Base-by-base conservation (phyloP, 495 filamentous ascomycete species). In the Penicillium pulvis region DNA sequence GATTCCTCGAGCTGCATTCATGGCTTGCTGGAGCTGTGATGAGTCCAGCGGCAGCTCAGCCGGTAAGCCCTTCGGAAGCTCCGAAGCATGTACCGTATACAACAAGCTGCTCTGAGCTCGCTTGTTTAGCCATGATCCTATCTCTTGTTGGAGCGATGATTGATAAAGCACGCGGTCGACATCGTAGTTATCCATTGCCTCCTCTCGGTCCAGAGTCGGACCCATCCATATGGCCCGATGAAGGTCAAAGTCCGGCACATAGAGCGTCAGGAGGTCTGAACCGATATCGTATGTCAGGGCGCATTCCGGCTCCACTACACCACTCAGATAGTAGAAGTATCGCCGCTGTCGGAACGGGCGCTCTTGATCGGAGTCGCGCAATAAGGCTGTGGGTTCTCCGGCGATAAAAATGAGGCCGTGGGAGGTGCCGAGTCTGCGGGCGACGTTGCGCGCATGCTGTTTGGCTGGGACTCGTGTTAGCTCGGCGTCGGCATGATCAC, bases 211-310 rank as follows among this genome's bases (percentile, higher is more conserved):
- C 50, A 95, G 73, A 1, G 94, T 94, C 20, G 96, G 85, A n/a
- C 94, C 95, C 55, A 88, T 89, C 94, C 94, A 98, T 64, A 98
- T 90, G 5, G 96, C 93, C 51, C 82, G 85, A 47, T 90, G 89
- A 47, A 93, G 84, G 57, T 94, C 85, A 65, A 97, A 85, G n/a
- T 92, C 87, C 3, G 94, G 95, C 58, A 98, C 94, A 77, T 90
- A 98, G 52, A 98, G 87, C 1, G 91, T 96, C 35, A 92, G 84
- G 48, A 84, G 83, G 55, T 83, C 79, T 19, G 78, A 81, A 41
- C 79, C 74, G 55, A 97, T 86, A 68, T 94, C 86, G 81, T 98
- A 96, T 53, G 90, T 86, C 51, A 92, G 77, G 72, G 87, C 87
- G 73, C 87, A 92, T 73, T 97, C 92, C 30, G 91, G 82, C 46